A percentile compares a stretch with the other conserved stretches of the same genome.
Conservation (phyloP, 768 basidiomycete genomes). For the Galerina sulciceps region DNA sequence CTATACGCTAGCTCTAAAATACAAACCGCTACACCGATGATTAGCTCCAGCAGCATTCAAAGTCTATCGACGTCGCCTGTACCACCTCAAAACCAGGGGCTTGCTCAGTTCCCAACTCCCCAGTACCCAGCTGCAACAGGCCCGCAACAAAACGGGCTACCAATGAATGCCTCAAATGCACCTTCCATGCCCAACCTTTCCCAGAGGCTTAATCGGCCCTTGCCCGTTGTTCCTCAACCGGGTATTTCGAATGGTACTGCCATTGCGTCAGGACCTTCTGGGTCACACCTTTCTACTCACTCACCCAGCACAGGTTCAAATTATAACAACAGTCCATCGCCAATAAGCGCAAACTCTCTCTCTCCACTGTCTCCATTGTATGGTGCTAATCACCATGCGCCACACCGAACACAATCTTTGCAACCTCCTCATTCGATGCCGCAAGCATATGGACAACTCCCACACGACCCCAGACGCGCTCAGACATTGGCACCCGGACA, state of each 20-base stretch:
- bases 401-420: conserved; percentile 16
- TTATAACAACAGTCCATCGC: background rate
- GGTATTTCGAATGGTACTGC: no score
- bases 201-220: no score
- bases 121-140: background rate
- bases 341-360: no score
- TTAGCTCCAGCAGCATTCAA: conserved; percentile 14
- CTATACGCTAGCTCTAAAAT: conserved; percentile 45
- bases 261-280: no score
- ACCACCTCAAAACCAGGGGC: background rate
- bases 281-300: background rate
- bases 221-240: no score
- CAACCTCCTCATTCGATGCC: conserved; percentile 6
- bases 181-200: no score
- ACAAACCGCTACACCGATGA: conserved; percentile 23
- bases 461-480: conserved; percentile 7
- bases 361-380: background rate
- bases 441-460: background rate
- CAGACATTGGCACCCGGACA: conserved; percentile 9
- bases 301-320: background rate
- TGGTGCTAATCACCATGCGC: background rate
- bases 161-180: no score
- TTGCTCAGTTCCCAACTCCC: background rate
- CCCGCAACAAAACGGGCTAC: background rate
- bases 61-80: conserved; percentile 14